Conservation (phyloP, 1,139 yeast species). For the Geotrichum siamense region DNA sequence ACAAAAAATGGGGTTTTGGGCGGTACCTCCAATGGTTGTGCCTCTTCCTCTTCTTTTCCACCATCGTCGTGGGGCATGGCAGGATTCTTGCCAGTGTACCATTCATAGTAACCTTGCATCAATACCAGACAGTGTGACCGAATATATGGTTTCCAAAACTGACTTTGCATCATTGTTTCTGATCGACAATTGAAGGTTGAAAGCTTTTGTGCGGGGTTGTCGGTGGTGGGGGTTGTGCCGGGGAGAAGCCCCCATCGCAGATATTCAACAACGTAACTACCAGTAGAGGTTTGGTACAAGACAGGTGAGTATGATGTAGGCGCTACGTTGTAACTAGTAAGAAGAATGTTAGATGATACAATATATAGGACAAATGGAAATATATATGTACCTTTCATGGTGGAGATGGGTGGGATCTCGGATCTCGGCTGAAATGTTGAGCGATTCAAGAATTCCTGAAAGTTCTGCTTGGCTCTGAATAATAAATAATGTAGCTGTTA, state of each 20-base stretch:
- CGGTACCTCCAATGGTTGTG: no score
- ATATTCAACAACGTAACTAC: slow-evolving; percentile 23
- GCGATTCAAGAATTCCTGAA: slow-evolving; percentile 10
- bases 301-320: slow-evolving; percentile 14
- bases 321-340: slow-evolving; percentile 14
- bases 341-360: neutral
- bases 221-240: neutral
- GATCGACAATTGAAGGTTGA: slow-evolving; percentile 33
- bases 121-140: slow-evolving; percentile 60
- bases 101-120: slow-evolving; percentile 78
- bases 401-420: slow-evolving; percentile 5
- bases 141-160: slow-evolving; percentile 30
- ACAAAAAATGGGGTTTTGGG: slow-evolving; percentile 61
- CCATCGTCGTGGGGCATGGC: no score
- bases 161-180: slow-evolving; percentile 27
- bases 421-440: neutral
- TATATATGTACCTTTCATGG: slow-evolving; percentile 5
- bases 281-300: neutral
- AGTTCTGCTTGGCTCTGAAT: slow-evolving; percentile 15
- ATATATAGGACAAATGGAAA: neutral
- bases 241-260: slow-evolving; percentile 64
- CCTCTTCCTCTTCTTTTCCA: no score
- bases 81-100: slow-evolving; percentile 39
- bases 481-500: neutral
- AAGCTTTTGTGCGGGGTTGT: neutral